phyloP scores from a whole-genome alignment of 2,329 filamentous ascomycete species.

The Phialemonium atrogriseum region DNA sequence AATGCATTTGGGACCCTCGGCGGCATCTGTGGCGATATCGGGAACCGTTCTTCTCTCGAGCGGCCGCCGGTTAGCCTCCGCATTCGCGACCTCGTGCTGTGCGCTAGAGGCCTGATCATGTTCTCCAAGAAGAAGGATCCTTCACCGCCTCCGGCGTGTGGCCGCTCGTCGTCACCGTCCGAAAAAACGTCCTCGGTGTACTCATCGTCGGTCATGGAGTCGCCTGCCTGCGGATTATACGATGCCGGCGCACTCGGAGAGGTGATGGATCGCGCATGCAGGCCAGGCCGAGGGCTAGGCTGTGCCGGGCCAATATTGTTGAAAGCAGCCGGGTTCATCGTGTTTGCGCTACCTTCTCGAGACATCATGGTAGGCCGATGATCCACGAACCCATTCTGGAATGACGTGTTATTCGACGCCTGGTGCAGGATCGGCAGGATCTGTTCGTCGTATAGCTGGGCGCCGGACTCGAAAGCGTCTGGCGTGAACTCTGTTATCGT shows the following conservation, averaged over 20 bases:
- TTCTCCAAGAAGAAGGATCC: slow-evolving; percentile 49
- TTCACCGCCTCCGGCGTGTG: slow-evolving; percentile 20
- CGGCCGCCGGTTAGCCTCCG: slow-evolving; percentile 52
- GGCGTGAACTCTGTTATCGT: slow-evolving; percentile 58
- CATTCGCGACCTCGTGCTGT: slow-evolving; percentile 51
- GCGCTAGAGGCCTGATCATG: slow-evolving; percentile 51
- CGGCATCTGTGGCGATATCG: slow-evolving; percentile 14
- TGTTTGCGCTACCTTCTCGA: slow-evolving; percentile 51
- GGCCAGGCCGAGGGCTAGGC: slow-evolving; percentile 43
- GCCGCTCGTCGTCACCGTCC: slow-evolving; percentile 60
- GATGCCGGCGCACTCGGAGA: slow-evolving; percentile 59
- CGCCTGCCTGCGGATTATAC: slow-evolving; percentile 46
- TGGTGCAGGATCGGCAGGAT: slow-evolving; percentile 85
- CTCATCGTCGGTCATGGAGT: slow-evolving; percentile 71
- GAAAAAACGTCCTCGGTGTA: slow-evolving; percentile 66
- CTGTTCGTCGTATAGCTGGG: slow-evolving; percentile 85
- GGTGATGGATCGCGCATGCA: slow-evolving; percentile 78
- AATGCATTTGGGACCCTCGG: slow-evolving; percentile 17
- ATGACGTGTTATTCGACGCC: slow-evolving; percentile 72
- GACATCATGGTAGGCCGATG: slow-evolving; percentile 49
- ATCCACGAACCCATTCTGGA: slow-evolving; percentile 85
- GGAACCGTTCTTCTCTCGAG: slow-evolving; percentile 18
- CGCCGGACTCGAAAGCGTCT: slow-evolving; percentile 62
- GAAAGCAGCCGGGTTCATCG: slow-evolving; percentile 56
- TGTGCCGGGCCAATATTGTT: slow-evolving; percentile 14